These are phyloP conservation scores for Starmera dryadoides DNA, from an alignment of 805 yeast genomes.

Conservation along the genomic window DNA sequence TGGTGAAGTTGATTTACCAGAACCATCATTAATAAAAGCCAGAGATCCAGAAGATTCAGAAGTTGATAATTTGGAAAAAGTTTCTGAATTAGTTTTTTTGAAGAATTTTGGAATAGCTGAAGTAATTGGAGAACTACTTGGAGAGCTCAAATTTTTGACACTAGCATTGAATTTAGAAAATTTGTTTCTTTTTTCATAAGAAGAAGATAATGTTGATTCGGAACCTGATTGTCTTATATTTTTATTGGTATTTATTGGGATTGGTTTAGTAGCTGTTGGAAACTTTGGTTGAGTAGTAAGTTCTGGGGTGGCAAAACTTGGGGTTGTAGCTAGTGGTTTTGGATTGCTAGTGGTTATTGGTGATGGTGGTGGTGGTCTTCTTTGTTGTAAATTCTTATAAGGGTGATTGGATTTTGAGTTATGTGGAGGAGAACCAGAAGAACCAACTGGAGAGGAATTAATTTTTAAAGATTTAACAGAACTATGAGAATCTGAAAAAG, in stretches of 20 bases:
- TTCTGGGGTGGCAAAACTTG: not conserved
- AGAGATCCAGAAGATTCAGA: slow-evolving; percentile 17
- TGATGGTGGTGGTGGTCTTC: not conserved
- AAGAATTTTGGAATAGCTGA: slow-evolving; percentile 17
- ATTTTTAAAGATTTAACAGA: not conserved
- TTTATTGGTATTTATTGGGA: not conserved
- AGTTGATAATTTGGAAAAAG: slow-evolving; percentile 7
- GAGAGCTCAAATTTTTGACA: not conserved
- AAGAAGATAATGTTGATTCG: not conserved
- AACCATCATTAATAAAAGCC: slow-evolving; percentile 20
- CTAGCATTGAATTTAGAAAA: slow-evolving; percentile 1
- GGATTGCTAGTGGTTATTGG: not conserved
- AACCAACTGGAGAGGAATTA: not conserved
- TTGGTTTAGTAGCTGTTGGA: not conserved
- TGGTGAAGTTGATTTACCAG: slow-evolving; percentile 3
- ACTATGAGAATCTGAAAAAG: not conserved
- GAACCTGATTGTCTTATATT: not conserved
- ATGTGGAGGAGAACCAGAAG: too few species aligned
- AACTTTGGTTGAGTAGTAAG: not conserved
- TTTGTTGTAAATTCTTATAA: not conserved
- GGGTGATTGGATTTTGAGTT: not conserved
- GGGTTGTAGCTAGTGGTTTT: too few species aligned
- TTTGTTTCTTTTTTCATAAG: not conserved
- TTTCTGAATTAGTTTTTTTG: slow-evolving; percentile 7
- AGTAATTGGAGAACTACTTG: slow-evolving; percentile 16